phyloP scores from a whole-genome alignment of 306 rosid species.

The Pyrus communis region DNA sequence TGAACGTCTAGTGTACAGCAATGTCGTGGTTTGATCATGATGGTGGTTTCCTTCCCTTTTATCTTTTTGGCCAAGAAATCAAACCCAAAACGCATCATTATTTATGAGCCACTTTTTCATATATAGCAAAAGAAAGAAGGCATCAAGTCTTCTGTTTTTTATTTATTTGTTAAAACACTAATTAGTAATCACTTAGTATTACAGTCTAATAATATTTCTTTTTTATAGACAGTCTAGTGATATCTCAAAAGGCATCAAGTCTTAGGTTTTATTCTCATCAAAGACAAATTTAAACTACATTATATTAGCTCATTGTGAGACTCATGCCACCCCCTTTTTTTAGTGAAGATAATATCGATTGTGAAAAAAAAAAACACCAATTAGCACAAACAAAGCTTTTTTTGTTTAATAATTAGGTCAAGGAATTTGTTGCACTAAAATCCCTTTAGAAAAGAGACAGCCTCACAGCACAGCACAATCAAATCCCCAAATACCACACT shows the following conservation, averaged over 20 bases:
- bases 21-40: constrained; percentile 37
- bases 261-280: no score
- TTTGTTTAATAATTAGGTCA: constrained; percentile 1
- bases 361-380: not conserved
- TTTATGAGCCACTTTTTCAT: constrained; percentile 28
- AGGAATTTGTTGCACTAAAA: not conserved
- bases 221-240: no score
- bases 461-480: constrained; percentile 17
- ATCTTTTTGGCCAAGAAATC: constrained; percentile 28
- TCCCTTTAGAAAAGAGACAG: constrained; percentile 13
- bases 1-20: constrained; percentile 25
- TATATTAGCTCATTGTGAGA: no score
- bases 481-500: constrained; percentile 11
- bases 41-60: constrained; percentile 29
- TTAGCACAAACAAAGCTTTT: not conserved
- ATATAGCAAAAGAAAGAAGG: constrained; percentile 7
- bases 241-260: no score
- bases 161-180: not conserved
- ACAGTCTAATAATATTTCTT: accelerated
- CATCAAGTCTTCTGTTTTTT: not conserved
- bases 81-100: constrained; percentile 34
- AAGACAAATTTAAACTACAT: no score
- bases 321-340: accelerated
- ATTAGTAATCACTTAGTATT: not conserved
- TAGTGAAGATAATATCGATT: no score